Conservation (phyloP, 208 protist genomes). For the Lotmaria passim region DNA sequence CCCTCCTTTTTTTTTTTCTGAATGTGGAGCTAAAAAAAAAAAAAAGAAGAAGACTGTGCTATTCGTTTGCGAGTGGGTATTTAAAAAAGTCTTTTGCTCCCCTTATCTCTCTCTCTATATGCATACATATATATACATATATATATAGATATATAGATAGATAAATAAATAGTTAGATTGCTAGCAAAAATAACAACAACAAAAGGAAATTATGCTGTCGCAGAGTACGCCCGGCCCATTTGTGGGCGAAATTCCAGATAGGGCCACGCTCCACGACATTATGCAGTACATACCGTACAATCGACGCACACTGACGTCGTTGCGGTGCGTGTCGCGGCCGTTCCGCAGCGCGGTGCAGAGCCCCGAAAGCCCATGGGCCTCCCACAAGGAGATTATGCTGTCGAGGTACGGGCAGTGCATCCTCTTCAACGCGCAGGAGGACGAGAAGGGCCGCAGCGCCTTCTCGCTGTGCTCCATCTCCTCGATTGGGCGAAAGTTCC, state of each 20-base stretch:
- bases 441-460: slow-evolving; percentile 60
- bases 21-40: too few relatives aligned
- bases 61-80: too few relatives aligned
- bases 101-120: too few relatives aligned
- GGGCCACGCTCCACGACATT: slow-evolving; percentile 60
- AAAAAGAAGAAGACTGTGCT: too few relatives aligned
- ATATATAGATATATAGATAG: too few relatives aligned
- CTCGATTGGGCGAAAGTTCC: slow-evolving; percentile 81
- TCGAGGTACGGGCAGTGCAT: slow-evolving; percentile 82
- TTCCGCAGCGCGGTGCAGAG: slow-evolving; percentile 82
- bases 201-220: slow-evolving; percentile 51
- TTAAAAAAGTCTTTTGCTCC: too few relatives aligned
- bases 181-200: neutral
- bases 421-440: slow-evolving; percentile 81
- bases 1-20: too few relatives aligned
- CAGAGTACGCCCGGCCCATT: slow-evolving; percentile 50
- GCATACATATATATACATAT: too few relatives aligned
- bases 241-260: slow-evolving; percentile 65
- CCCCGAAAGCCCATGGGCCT: slow-evolving; percentile 61
- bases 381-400: slow-evolving; percentile 76
- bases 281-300: slow-evolving; percentile 89
- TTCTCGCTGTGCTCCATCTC: slow-evolving; percentile 77
- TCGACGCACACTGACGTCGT: slow-evolving; percentile 74
- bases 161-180: neutral
- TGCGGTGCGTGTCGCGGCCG: slow-evolving; percentile 82